Conservation (phyloP, 441 rosid genomes). For the Bruguiera hainesii region DNA sequence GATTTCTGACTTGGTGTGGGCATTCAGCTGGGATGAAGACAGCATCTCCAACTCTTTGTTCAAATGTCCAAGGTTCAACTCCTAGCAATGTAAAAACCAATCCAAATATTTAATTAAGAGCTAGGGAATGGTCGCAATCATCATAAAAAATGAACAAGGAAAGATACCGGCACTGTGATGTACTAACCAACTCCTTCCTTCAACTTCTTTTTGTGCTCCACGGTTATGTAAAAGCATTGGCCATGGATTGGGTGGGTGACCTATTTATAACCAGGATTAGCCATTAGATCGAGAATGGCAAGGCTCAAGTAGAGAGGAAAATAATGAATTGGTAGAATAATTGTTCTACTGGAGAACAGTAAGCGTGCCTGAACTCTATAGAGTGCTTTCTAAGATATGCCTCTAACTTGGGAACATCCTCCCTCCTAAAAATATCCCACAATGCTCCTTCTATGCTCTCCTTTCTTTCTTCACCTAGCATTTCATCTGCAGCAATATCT, state of each 20-base stretch:
- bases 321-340: constrained; percentile 23
- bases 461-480: constrained; percentile 8
- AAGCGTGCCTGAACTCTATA: constrained; percentile 76
- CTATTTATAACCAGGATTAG: constrained; percentile 28
- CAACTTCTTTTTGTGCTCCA: constrained; percentile 72
- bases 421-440: constrained; percentile 95
- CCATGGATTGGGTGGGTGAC: constrained; percentile 86
- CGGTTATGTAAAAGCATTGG: constrained; percentile 62
- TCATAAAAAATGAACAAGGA: background rate
- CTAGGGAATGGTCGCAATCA: background rate
- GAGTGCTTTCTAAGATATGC: constrained; percentile 66
- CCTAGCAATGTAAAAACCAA: constrained; percentile 34
- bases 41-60: constrained; percentile 80
- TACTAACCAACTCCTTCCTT: constrained; percentile 74
- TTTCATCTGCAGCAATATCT: constrained; percentile 13
- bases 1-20: constrained; percentile 95
- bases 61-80: constrained; percentile 92
- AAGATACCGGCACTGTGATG: no score
- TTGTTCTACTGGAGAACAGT: constrained; percentile 59
- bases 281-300: background rate
- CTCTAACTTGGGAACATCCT: constrained; percentile 75
- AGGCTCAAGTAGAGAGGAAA: background rate
- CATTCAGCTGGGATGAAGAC: constrained; percentile 96
- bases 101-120: background rate
- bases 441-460: constrained; percentile 54